Evolutionary conservation across 2,329 filamentous ascomycete species (phyloP), one percentile per base, ranked within the genome.

Genomic region (Sarocladiaceae sp.): DNA sequence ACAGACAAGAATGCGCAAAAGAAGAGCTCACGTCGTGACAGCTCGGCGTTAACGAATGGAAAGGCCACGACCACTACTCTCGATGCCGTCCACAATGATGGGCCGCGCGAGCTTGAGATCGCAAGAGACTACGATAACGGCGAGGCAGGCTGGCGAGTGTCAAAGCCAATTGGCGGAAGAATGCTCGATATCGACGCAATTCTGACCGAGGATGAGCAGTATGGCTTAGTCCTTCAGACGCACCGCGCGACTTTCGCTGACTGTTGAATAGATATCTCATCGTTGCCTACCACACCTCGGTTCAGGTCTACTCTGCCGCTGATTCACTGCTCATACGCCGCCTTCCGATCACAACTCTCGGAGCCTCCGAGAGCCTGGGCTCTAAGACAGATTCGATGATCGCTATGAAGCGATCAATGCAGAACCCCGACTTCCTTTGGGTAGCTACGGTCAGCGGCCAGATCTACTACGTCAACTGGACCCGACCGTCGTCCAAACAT

Each of bases 321-420:
- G 89, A 88, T 45, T 97, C 93, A 2, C 76, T 94, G 41, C 77
- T 94, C 18, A 72, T 88, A 35, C 82, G 88, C 52, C 79, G 81
- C 45, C 82, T 96, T 40, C 67, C 76, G 11, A 67, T 83, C 51
- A 58, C 50, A 46, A 54, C 52, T 26, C 47, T 55, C 29, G 16
- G 23, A 15, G 27, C 39, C 26, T 29, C 23, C 13, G 59, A 61
- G 39, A 44, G 54, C 23, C 52, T 57, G 4, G 51, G 53, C 10
- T 42, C 55, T 54, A 23, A 48, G 47, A 9, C 45, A 58, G 29
- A 48, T 46, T 33, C 59, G 45, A 65, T 74, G 41, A 63, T 71
- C 43, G 66, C 66, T 12, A 69, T 66, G 59, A 57, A 61, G 18
- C 58, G 64, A 27, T 69, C 67, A 4, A 59, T 56, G 37, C 50